Conservation (phyloP, 192 early-diverging fungal species). For the Allomyces macrogynus region DNA sequence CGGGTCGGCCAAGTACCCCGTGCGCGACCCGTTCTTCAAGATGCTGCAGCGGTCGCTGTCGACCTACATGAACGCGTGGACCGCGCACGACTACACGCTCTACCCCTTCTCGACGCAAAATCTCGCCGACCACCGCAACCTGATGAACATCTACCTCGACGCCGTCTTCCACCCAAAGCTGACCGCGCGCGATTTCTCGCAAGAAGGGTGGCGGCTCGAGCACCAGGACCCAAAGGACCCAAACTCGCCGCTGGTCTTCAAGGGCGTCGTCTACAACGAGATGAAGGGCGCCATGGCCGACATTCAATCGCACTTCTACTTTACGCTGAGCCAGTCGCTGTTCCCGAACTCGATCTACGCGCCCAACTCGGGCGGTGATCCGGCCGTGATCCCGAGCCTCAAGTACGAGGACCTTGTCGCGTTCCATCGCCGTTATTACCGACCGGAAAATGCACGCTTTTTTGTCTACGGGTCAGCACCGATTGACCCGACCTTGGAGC, state of each 20-base stretch:
- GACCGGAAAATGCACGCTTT: slow-evolving; percentile 78
- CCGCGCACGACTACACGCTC: slow-evolving; percentile 66
- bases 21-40: slow-evolving; percentile 96
- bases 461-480: slow-evolving; percentile 78
- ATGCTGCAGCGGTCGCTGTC: slow-evolving; percentile 88
- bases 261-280: slow-evolving; percentile 95
- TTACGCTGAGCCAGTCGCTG: slow-evolving; percentile 46
- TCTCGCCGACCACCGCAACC: slow-evolving; percentile 64
- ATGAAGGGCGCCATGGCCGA: slow-evolving; percentile 60
- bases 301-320: background rate
- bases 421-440: slow-evolving; percentile 73
- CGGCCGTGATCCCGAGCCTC: slow-evolving; percentile 63
- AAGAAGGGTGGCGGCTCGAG: slow-evolving; percentile 89
- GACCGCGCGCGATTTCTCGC: slow-evolving; percentile 64
- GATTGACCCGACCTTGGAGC: slow-evolving; percentile 48
- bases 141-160: slow-evolving; percentile 82
- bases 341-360: slow-evolving; percentile 67
- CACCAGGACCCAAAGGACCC: slow-evolving; percentile 42
- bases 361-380: slow-evolving; percentile 77
- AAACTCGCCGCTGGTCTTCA: slow-evolving; percentile 39
- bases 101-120: slow-evolving; percentile 92
- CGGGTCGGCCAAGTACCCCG: slow-evolving; percentile 67
- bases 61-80: slow-evolving; percentile 95
- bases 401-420: slow-evolving; percentile 58
- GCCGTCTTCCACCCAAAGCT: slow-evolving; percentile 65